Evolutionary conservation across 192 early-diverging fungal species (phyloP).

Genomic region (Backusella tarrabulga): DNA sequence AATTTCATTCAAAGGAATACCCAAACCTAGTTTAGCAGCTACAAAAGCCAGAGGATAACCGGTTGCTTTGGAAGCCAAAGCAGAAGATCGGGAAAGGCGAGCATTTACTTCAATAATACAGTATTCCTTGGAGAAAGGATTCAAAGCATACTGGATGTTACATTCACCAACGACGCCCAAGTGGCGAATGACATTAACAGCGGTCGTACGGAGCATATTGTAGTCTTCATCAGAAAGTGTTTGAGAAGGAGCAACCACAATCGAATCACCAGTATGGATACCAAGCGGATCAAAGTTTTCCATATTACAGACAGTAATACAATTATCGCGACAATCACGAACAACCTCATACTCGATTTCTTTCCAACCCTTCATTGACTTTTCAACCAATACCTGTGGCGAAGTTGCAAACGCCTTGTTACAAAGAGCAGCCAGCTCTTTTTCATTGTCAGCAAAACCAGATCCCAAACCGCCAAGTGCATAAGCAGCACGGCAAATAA

Average conservation of each 20-base stretch:
- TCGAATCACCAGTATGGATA: slow-evolving; percentile 99
- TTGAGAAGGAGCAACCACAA: slow-evolving; percentile 97
- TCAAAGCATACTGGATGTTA: slow-evolving; percentile 98
- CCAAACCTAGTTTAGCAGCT: slow-evolving; percentile 95
- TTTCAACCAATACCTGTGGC: slow-evolving; percentile 94
- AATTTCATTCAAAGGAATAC: slow-evolving; percentile 89
- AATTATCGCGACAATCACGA: slow-evolving; percentile 92
- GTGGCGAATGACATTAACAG: slow-evolving; percentile 95
- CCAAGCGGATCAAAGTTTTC: slow-evolving; percentile 99
- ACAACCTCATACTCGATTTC: slow-evolving; percentile 99
- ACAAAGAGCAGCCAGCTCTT: slow-evolving; percentile 77
- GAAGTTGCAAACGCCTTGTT: slow-evolving; percentile 87
- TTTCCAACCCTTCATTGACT: slow-evolving; percentile 99
- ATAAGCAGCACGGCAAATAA: slow-evolving; percentile 96
- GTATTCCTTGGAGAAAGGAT: slow-evolving; percentile 93
- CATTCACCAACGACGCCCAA: slow-evolving; percentile 99
- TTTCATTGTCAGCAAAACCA: slow-evolving; percentile 91
- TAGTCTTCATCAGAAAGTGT: slow-evolving; percentile 98
- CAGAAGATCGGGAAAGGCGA: slow-evolving; percentile 85
- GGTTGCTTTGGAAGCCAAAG: slow-evolving; percentile 96
- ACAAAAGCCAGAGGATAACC: slow-evolving; percentile 99
- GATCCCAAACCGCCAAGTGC: slow-evolving; percentile 97
- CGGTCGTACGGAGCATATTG: slow-evolving; percentile 96
- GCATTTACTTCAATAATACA: slow-evolving; percentile 99
- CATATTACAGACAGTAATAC: slow-evolving; percentile 99